phyloP scores from a whole-genome alignment of 192 early-diverging fungal genomes.

The Chytriomyces confervae region DNA sequence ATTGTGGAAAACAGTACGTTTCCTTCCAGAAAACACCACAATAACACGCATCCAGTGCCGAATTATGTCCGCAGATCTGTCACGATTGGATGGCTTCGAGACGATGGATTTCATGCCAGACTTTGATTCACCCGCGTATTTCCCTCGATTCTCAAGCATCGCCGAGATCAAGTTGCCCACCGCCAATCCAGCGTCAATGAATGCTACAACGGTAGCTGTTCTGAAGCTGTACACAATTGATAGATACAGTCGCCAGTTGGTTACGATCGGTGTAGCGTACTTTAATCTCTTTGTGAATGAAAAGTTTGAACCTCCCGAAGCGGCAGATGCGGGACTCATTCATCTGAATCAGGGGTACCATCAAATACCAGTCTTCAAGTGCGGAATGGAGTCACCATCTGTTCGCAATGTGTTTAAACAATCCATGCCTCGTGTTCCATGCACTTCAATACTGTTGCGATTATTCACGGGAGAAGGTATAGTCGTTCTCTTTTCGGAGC shows the following conservation, averaged over 20 bases:
- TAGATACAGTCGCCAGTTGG: conserved; percentile 1
- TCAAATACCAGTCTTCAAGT: conserved; percentile 14
- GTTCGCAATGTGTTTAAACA: neutral
- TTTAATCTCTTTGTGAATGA: conserved; percentile 20
- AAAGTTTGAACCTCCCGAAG: neutral
- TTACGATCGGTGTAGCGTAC: conserved; percentile 11
- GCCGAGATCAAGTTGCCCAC: neutral
- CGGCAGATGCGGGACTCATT: neutral
- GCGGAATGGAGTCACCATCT: neutral
- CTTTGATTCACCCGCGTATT: conserved; percentile 14
- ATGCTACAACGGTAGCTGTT: conserved; percentile 8
- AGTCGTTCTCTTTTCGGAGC: neutral
- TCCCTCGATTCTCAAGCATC: neutral
- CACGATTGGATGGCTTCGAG: neutral
- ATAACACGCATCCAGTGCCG: conserved; percentile 13
- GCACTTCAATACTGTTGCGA: conserved; percentile 13
- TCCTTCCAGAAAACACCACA: conserved; percentile 24
- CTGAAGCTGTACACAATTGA: conserved; percentile 21
- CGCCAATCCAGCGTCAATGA: neutral
- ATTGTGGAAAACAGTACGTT: conserved; percentile 6
- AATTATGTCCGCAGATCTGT: neutral
- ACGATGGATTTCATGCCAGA: neutral
- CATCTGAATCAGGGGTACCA: conserved; percentile 26
- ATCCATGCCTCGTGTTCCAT: neutral
- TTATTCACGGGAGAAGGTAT: neutral